Percentiles rank a stretch among this genome's conserved stretches.
phyloP scores from a whole-genome alignment of 495 filamentous ascomycete genomes.

The Geoglossum glabrum region DNA sequence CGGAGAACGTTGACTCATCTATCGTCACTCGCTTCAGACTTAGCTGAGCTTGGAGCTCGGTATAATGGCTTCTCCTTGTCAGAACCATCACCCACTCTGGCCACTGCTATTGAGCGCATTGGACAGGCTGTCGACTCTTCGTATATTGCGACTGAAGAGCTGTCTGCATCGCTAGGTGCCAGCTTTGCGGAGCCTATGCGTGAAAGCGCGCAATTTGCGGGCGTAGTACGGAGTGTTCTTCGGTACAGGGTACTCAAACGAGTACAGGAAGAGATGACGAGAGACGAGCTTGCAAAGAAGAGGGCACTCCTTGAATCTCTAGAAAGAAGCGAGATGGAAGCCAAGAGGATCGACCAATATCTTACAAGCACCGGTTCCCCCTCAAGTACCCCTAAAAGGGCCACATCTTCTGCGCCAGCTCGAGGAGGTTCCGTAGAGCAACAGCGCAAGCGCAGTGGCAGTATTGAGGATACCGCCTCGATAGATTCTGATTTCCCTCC shows the following conservation, averaged over 20 bases:
- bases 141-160: conserved; percentile 85
- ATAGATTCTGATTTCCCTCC: conserved; percentile 91
- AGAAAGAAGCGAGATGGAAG: conserved; percentile 77
- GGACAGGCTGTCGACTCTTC: conserved; percentile 92
- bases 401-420: conserved; percentile 32
- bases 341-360: conserved; percentile 80
- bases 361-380: conserved; percentile 46
- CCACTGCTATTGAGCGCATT: conserved; percentile 82
- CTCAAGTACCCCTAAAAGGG: conserved; percentile 20
- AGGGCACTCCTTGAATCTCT: conserved; percentile 55
- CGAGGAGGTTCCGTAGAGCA: conserved; percentile 22
- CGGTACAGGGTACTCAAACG: conserved; percentile 79
- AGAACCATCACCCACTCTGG: conserved; percentile 67
- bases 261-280: conserved; percentile 92
- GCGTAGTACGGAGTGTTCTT: conserved; percentile 73
- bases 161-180: conserved; percentile 62
- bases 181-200: conserved; percentile 94
- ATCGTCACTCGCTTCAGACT: conserved; percentile 60
- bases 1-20: conserved; percentile 71
- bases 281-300: conserved; percentile 74
- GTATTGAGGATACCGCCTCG: conserved; percentile 48
- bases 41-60: conserved; percentile 76
- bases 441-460: conserved; percentile 25
- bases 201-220: conserved; percentile 90
- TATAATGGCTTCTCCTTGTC: conserved; percentile 96